Conservation (phyloP, 2,329 filamentous ascomycete species). For the Monosporascus sp. region DNA sequence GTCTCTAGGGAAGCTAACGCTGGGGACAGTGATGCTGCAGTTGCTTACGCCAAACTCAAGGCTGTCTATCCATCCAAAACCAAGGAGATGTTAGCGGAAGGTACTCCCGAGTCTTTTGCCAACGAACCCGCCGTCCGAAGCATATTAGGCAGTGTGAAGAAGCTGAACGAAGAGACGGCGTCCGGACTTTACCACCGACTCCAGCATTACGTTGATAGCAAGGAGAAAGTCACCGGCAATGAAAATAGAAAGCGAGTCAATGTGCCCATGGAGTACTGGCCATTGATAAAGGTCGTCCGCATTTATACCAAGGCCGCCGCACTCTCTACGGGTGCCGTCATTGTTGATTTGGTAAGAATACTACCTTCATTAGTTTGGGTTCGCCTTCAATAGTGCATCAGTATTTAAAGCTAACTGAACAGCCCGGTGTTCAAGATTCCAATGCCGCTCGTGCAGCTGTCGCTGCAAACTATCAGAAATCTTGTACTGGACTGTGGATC, state of each 20-base stretch:
- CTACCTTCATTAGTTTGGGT: not conserved
- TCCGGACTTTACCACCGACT: conserved; percentile 16
- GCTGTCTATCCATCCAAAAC: conserved; percentile 23
- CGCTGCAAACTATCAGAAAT: conserved; percentile 50
- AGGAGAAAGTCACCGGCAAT: conserved; percentile 17
- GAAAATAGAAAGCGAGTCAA: conserved; percentile 6
- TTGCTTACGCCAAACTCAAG: conserved; percentile 23
- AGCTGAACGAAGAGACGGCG: conserved; percentile 13
- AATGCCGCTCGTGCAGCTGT: conserved; percentile 53
- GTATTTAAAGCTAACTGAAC: conserved; percentile 22
- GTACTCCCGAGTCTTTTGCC: conserved; percentile 13
- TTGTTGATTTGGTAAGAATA: conserved; percentile 27
- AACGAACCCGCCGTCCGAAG: conserved; percentile 14
- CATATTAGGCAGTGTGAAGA: conserved; percentile 21
- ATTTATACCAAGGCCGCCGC: conserved; percentile 29
- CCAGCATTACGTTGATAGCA: conserved; percentile 25
- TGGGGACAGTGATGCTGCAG: conserved; percentile 19
- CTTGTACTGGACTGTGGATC: conserved; percentile 55
- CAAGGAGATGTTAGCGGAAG: conserved; percentile 20
- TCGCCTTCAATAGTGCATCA: not conserved
- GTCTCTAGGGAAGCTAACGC: conserved; percentile 15
- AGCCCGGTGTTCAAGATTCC: conserved; percentile 46
- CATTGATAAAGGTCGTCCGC: conserved; percentile 45
- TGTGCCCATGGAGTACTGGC: conserved; percentile 20
- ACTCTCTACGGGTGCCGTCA: conserved; percentile 29